Base-by-base conservation (phyloP, 805 yeast species). In the Barnettozyma sp. region DNA sequence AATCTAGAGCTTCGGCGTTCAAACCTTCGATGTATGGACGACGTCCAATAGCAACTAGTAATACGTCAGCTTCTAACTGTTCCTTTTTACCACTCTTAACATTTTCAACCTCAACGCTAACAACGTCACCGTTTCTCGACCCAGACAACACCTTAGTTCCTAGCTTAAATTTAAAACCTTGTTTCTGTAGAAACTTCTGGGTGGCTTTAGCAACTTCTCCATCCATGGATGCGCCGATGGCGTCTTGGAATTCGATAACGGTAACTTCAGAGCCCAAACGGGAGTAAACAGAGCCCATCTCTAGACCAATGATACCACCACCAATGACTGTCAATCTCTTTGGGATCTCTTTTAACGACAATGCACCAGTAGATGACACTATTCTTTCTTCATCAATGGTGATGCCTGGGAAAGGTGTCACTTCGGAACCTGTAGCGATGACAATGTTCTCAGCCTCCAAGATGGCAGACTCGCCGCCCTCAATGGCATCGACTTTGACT, bases 201-300 rank as follows among this genome's bases (percentile, higher is more conserved):
- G 94, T 76, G 40, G 81, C 62, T 66, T 86, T 87, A 47, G 97
- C 80, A 42, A 92, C 87, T 71, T 92, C 99, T 35, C 70, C 81
- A 62, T 92, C 99, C 97, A 92, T 92, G 50, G 96, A 94, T 42
- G 97, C 97, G 70, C 98, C 98, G 58, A 92, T 82, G 45, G 92
- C 73, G 53, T 71, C 70, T 63, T 80, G 85, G 77, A 75, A 92
- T 73, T 92, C 99, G 42, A 92, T 67, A 38, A 92, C 82, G 29
- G 97, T 90, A 46, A 92, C 98, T 68, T 92, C 87, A 28, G 95
- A 69, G 30, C 99, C 99, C 54, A 92, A 69, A 66, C 98, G 78
- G 40, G 88, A 68, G 81, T 94, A 92, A 32, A 92, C 99, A 18
- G 97, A 88, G 45, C 95, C 98, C 96, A 92, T 92, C 71, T 92